Evolutionary conservation across 352 stramenopile genomes (phyloP).

Genomic region (Globisporangium orthogonon): DNA sequence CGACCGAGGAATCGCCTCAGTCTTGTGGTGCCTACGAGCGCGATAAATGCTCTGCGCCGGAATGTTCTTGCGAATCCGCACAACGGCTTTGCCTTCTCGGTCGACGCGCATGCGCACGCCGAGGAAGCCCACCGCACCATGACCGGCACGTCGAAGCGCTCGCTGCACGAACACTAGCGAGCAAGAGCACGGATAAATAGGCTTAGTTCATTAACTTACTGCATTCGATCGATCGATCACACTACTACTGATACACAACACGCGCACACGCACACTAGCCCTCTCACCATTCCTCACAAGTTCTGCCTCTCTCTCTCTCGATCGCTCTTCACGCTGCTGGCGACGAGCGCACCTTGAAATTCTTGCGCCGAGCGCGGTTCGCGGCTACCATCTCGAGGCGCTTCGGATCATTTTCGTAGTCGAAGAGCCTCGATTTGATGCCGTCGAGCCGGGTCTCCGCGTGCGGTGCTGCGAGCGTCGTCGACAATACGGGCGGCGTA

Average conservation of each 20-base stretch:
- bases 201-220: neutral
- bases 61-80: conserved; percentile 24
- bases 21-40: conserved; percentile 34
- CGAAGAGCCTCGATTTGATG: conserved; percentile 15
- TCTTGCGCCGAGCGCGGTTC: conserved; percentile 15
- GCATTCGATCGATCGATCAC: neutral
- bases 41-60: conserved; percentile 5
- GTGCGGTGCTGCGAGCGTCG: neutral
- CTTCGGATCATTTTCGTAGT: conserved; percentile 16
- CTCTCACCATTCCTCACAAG: neutral
- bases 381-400: conserved; percentile 14
- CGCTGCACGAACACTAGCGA: neutral
- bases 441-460: conserved; percentile 7
- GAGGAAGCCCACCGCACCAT: conserved; percentile 48
- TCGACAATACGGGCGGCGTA: conserved; percentile 1
- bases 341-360: neutral
- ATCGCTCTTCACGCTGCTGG: neutral
- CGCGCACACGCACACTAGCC: neutral
- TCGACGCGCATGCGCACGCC: conserved; percentile 42
- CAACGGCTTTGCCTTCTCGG: conserved; percentile 73
- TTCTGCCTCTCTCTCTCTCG: no score
- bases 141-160: conserved; percentile 29
- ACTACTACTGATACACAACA: neutral
- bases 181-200: neutral
- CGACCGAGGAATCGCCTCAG: conserved; percentile 16